Base-by-base conservation (phyloP, 1,139 yeast genomes). In the Taiozyma sp. region DNA sequence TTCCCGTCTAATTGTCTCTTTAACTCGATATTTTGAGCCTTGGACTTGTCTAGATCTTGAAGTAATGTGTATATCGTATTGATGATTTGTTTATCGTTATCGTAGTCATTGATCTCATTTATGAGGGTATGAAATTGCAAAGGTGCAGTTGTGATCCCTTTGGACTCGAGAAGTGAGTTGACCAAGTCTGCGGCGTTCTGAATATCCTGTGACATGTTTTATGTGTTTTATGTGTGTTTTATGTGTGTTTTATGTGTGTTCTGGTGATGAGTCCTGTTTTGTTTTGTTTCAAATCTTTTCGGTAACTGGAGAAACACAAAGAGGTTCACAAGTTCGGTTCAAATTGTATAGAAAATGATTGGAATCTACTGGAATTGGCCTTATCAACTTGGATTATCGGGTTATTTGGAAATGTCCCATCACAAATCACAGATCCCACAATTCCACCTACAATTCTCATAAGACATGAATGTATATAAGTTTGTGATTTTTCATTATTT, bases 41-140 rank as follows among this genome's bases (percentile, higher is more conserved):
- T 55, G 2, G 69, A 67, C 39, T 76, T 63, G 45, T 76, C 80
- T 1, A 75, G 65, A 7, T 74, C 69, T 49, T 70, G 71, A 4
- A 74, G 56, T 8, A 77, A 62, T 3, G 76, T 70, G 55, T 75
- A 74, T 2, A 77, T 68, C 43, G 74, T 70, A 56, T 76, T 75
- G 32, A 77, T 72, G 29, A 70, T 62, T 48, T 72, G 70, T 56
- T 75, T 72, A 58, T 76, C 80, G 57, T 77, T 76, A 4, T 52
- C 43, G n/a, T 46, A 48, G 12, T 40, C 19, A 24, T 40, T 24
- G 8, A 23, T 40, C 5, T 40, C 19, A 13, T 16, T 4, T 19
- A 8, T 23, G 2, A 52, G 48, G 1, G 57, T 51, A 12, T 32
- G 27, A 30, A 54, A 57, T 32, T 28, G 29, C 8, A 54, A 34